These are phyloP conservation scores for Quercus berberidifolia DNA, from an alignment of 306 rosid genomes.

Conservation along the genomic window DNA sequence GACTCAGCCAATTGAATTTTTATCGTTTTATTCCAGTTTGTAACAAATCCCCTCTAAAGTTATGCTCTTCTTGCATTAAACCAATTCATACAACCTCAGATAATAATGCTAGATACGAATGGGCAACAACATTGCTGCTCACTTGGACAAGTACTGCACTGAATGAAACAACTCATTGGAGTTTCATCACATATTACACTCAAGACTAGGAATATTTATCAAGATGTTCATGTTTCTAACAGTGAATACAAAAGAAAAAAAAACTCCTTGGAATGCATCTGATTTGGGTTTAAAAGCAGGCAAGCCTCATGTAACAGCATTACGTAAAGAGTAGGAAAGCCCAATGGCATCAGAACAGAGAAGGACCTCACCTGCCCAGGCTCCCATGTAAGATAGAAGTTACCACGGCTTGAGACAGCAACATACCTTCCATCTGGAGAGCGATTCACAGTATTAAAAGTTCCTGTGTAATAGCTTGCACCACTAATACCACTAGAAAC, in stretches of 20 bases:
- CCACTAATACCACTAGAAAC: constrained; percentile 99
- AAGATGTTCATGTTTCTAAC: neutral
- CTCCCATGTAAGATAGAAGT: constrained; percentile 97
- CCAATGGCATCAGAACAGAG: constrained; percentile 3
- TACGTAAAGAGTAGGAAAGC: neutral
- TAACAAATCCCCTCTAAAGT: too few relatives aligned
- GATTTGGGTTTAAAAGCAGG: neutral
- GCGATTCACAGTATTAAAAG: constrained; percentile 88
- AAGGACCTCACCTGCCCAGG: constrained; percentile 84
- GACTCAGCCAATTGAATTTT: neutral
- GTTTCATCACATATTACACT: neutral
- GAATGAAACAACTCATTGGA: neutral
- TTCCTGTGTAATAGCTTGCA: constrained; percentile 94
- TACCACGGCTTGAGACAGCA: constrained; percentile 97
- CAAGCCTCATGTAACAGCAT: neutral
- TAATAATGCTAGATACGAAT: too few relatives aligned
- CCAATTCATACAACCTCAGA: too few relatives aligned
- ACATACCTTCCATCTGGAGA: constrained; percentile 93
- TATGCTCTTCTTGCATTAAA: too few relatives aligned
- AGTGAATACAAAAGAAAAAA: too few relatives aligned
- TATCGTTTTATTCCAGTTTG: too few relatives aligned
- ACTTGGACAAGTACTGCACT: too few relatives aligned
- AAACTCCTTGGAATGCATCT: neutral
- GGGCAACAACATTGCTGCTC: too few relatives aligned
- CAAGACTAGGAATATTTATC: neutral